phyloP scores from a whole-genome alignment of 345 rosid genomes.

The Eucalyptus curtisii region DNA sequence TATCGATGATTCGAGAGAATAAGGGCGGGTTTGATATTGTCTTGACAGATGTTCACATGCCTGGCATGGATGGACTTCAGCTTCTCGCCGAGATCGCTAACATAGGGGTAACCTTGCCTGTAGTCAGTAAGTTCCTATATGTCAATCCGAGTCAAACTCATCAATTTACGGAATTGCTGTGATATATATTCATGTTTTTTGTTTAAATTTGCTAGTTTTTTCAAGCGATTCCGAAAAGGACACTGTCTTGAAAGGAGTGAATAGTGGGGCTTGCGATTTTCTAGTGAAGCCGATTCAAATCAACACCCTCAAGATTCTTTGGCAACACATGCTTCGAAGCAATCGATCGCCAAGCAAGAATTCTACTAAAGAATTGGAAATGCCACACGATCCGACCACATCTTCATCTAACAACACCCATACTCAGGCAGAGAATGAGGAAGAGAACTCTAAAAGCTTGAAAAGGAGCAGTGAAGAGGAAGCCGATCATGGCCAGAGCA shows the following conservation, averaged over 20 bases:
- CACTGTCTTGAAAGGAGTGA: not conserved
- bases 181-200: too few relatives aligned
- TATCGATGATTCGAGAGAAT: not conserved
- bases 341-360: not conserved
- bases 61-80: not conserved
- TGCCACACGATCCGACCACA: not conserved
- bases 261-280: not conserved
- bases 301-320: not conserved
- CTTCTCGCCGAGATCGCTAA: not conserved
- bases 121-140: not conserved
- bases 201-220: not conserved
- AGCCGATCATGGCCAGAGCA: not conserved
- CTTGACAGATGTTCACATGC: not conserved
- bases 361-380: not conserved
- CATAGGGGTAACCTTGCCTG: not conserved
- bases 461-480: not conserved
- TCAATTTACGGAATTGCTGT: not conserved
- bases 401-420: not conserved
- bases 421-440: not conserved
- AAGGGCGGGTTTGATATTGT: not conserved
- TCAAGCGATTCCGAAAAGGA: not conserved
- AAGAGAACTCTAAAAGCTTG: not conserved
- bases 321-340: not conserved
- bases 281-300: not conserved
- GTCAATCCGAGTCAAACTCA: too few relatives aligned